Evolutionary conservation across 2,329 filamentous ascomycete species (phyloP).

Genomic region (Sphaerulina vaccinii): DNA sequence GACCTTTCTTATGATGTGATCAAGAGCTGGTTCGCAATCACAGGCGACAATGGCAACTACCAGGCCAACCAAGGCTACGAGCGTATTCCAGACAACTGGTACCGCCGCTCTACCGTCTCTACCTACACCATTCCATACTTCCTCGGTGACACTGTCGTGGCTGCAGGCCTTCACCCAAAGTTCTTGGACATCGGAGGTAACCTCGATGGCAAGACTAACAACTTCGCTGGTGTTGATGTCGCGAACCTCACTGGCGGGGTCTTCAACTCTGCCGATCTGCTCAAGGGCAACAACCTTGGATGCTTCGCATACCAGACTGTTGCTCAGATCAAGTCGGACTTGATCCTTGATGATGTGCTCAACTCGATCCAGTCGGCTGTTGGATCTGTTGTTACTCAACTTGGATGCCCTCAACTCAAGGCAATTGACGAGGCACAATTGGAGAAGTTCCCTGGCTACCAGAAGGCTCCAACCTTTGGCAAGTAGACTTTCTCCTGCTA

Average conservation of each 20-base stretch:
- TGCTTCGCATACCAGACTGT: constrained; percentile 40
- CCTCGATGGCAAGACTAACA: constrained; percentile 37
- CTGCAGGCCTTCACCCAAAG: constrained; percentile 33
- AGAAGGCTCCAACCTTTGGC: constrained; percentile 12
- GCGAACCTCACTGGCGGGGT: constrained; percentile 42
- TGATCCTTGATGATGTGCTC: constrained; percentile 15
- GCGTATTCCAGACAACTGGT: constrained; percentile 33
- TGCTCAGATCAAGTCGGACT: constrained; percentile 38
- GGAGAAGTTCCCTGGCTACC: constrained; percentile 32
- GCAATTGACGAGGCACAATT: constrained; percentile 32
- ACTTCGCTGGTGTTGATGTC: constrained; percentile 39
- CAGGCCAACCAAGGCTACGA: constrained; percentile 25
- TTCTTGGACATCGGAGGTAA: constrained; percentile 40
- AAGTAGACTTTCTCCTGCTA: no score
- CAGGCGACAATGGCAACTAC: constrained; percentile 25
- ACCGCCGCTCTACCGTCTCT: constrained; percentile 29
- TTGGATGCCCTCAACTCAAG: constrained; percentile 32
- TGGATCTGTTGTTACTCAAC: constrained; percentile 19
- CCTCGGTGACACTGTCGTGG: constrained; percentile 22
- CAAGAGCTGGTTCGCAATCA: constrained; percentile 29
- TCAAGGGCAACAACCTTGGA: constrained; percentile 39
- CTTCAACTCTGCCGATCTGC: constrained; percentile 38
- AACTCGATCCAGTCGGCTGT: constrained; percentile 15
- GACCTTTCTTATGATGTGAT: constrained; percentile 24
- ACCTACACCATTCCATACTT: constrained; percentile 39